Percentiles rank a stretch among this genome's conserved stretches.
Evolutionary conservation across 2,329 filamentous ascomycete species (phyloP).

Genomic region (Immersiporthe knoxdaviesiana): DNA sequence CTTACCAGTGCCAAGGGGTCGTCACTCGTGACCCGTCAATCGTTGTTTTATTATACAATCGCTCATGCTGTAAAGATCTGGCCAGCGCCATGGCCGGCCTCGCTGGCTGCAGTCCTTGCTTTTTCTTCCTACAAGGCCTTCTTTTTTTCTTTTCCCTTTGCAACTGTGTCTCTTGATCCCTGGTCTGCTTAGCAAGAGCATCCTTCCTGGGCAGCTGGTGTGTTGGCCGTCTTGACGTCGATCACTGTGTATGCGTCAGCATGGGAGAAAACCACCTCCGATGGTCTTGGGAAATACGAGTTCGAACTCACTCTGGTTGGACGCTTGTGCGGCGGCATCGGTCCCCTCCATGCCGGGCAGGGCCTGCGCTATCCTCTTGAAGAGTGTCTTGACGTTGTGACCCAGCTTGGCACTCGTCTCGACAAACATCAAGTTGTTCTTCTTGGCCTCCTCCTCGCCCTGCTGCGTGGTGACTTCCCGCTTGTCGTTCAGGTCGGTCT

Average conservation of each 20-base stretch:
- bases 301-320: constrained; percentile 71
- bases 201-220: constrained; percentile 71
- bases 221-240: constrained; percentile 83
- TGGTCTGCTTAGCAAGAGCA: constrained; percentile 62
- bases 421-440: constrained; percentile 98
- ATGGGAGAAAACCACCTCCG: constrained; percentile 1
- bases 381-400: constrained; percentile 96
- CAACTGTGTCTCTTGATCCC: neutral
- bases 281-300: neutral
- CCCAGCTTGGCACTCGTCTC: constrained; percentile 98
- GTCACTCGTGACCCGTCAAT: constrained; percentile 30
- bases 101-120: constrained; percentile 24
- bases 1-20: constrained; percentile 26
- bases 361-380: constrained; percentile 97
- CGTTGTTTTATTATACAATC: constrained; percentile 30
- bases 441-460: constrained; percentile 97
- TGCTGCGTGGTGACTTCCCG: constrained; percentile 94
- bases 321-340: constrained; percentile 72
- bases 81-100: constrained; percentile 22
- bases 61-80: constrained; percentile 28
- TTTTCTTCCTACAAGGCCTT: constrained; percentile 29
- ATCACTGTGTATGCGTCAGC: constrained; percentile 67
- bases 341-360: constrained; percentile 96
- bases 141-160: neutral
- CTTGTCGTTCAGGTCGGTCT: constrained; percentile 98